Conservation (phyloP, 345 rosid species). For the Ceriops decandra region DNA sequence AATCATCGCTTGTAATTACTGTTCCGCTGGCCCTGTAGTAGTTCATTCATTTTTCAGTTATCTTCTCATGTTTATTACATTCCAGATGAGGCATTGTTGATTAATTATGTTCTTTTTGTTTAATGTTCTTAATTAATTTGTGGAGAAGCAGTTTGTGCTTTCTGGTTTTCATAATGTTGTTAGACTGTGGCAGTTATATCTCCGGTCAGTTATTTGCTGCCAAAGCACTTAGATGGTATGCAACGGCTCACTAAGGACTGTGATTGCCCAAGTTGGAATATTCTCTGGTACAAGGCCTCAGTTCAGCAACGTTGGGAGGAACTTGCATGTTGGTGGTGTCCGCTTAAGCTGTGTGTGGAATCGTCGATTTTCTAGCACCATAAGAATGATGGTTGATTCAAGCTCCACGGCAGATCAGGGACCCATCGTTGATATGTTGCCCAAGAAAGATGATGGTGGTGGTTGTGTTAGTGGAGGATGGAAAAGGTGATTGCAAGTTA, state of each 20-base stretch:
- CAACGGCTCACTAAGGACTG: slow-evolving; percentile 55
- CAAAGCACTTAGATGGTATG: slow-evolving; percentile 72
- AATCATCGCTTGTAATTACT: too few relatives aligned
- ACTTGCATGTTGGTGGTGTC: slow-evolving; percentile 37
- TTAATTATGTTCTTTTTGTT: neutral
- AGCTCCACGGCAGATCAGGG: slow-evolving; percentile 44
- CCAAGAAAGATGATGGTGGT: slow-evolving; percentile 62
- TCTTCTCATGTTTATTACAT: neutral
- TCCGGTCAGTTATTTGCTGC: slow-evolving; percentile 27
- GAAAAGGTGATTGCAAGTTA: slow-evolving; percentile 58
- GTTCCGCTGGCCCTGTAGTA: too few relatives aligned
- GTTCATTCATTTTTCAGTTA: too few relatives aligned
- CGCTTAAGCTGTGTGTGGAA: slow-evolving; percentile 31
- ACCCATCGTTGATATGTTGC: slow-evolving; percentile 32
- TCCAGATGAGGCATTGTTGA: neutral
- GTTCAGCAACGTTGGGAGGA: slow-evolving; percentile 24
- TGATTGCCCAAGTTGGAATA: slow-evolving; percentile 59
- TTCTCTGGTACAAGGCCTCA: slow-evolving; percentile 36
- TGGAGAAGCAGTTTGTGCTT: neutral
- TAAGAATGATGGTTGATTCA: slow-evolving; percentile 82
- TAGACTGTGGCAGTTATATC: slow-evolving; percentile 19
- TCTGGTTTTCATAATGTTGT: neutral
- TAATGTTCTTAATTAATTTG: neutral
- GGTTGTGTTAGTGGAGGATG: slow-evolving; percentile 81
- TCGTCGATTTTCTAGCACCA: slow-evolving; percentile 20